Conservation (phyloP, 2,329 filamentous ascomycete species). For the Leptographium procerum region DNA sequence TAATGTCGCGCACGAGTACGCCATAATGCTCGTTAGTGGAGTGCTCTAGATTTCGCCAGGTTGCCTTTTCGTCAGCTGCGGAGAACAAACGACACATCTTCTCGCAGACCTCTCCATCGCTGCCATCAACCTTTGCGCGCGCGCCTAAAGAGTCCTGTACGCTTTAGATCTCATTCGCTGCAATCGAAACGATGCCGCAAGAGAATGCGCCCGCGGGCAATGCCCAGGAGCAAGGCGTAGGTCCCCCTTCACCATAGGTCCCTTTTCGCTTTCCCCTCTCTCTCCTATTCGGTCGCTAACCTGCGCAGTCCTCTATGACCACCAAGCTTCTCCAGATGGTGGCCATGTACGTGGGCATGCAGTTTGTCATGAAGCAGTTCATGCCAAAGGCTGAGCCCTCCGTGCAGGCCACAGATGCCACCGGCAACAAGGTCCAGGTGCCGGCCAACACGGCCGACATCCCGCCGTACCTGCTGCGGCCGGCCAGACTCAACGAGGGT, state of each 20-base stretch:
- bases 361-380: constrained; percentile 44
- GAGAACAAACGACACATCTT: not conserved
- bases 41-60: not conserved
- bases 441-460: constrained; percentile 43
- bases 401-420: constrained; percentile 39
- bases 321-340: constrained; percentile 40
- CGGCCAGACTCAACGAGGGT: constrained; percentile 46
- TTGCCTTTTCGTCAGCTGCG: not conserved
- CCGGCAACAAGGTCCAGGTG: constrained; percentile 33
- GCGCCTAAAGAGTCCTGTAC: not conserved
- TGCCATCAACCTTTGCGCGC: not conserved
- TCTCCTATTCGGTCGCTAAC: not conserved
- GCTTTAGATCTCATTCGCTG: constrained; percentile 27
- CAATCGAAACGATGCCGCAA: constrained; percentile 6
- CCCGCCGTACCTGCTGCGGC: constrained; percentile 54
- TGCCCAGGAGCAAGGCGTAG: constrained; percentile 9
- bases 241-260: not conserved
- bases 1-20: not conserved
- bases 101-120: not conserved
- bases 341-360: constrained; percentile 47
- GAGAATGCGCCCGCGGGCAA: constrained; percentile 6
- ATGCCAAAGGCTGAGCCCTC: constrained; percentile 33
- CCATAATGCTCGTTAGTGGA: not conserved
- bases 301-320: constrained; percentile 21
- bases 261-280: not conserved